phyloP scores from a whole-genome alignment of 2,329 filamentous ascomycete species.

The Diaporthe citri region DNA sequence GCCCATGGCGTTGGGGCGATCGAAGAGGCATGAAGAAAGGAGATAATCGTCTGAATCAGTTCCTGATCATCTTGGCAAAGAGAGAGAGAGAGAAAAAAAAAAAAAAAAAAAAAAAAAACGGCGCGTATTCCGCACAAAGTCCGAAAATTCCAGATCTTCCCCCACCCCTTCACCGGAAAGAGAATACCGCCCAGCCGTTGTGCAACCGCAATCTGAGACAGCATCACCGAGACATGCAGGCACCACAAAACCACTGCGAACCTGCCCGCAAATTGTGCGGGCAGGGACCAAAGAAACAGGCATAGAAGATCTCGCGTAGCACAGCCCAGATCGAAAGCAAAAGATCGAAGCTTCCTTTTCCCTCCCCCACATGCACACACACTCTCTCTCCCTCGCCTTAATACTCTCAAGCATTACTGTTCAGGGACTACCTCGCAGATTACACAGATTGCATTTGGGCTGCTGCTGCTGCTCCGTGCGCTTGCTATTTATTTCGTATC shows the following conservation, averaged over 20 bases:
- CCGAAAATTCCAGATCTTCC: background rate
- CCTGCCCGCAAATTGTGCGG: background rate
- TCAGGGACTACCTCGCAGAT: background rate
- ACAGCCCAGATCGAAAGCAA: constrained; percentile 26
- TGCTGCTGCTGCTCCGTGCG: background rate
- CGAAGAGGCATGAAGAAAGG: background rate
- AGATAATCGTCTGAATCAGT: constrained; percentile 17
- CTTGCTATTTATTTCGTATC: background rate
- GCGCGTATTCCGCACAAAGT: constrained; percentile 30
- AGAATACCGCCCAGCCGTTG: constrained; percentile 31
- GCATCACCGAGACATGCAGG: constrained; percentile 26
- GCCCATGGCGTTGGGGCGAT: background rate
- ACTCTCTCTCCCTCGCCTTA: background rate
- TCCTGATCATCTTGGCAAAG: constrained; percentile 4
- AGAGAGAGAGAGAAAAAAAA: too few species aligned
- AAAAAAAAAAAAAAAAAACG: background rate
- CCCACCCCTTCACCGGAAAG: constrained; percentile 33
- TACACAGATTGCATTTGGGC: background rate
- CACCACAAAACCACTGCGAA: constrained; percentile 10
- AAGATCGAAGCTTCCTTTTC: constrained; percentile 10
- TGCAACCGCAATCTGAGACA: constrained; percentile 34
- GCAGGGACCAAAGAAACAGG: background rate
- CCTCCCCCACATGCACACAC: background rate
- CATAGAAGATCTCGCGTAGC: constrained; percentile 24
- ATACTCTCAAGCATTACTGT: constrained; percentile 10